Evolutionary conservation across 1,284 basidiomycete genomes (phyloP), one percentile per base, ranked within the genome.

Genomic region (Malassezia caprae): DNA sequence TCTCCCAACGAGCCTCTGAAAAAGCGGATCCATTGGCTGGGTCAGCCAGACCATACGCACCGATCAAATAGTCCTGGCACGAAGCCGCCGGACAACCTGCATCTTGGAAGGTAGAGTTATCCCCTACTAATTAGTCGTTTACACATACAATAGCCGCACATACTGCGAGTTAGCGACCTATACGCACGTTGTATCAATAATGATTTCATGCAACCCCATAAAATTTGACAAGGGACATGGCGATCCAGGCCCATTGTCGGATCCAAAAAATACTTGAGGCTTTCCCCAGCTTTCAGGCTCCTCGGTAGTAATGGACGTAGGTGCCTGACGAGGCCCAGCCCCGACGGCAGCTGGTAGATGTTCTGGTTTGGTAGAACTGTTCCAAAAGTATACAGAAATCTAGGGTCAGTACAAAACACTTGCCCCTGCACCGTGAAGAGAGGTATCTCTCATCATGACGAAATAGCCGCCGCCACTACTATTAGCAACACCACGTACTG

Each of bases 331-430:
- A 7, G 58, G 53, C 12, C 48, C 21, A 2, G 65, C 63, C 8
- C 51, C 48, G 1, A 65, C 60, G 1, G 46, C 60, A 1, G 46
- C 28, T 3, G 64, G 66, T 5, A 69, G 47, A 0, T 44, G 41
- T 3, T 46, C 54, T 17, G 53, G 21, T 8, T 48, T 12, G 0
- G 51, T 45, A 17, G 46, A 51, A 23, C 58, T 56, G 12, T 61
- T 61, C 66, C 66, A 68, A 47, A 68, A 68, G 53, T 60, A 68
- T 37, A 64, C 62, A 19, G 51, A 46, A 28, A 63, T 62, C 51
- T 53, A 30, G 55, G 17, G 26, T 23, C 3, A 34, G 21, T 28
- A 8, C 8, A 8, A 4, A 11, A 37, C 27, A 27, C 32, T 4
- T 43, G 49, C 54, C 5, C 64, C 66, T 5, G 53, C 45, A 12